A percentile compares a stretch with the other conserved stretches of the same genome.
These are phyloP conservation scores for Pseudoneurospora amorphoporcata DNA, from an alignment of 495 filamentous ascomycete species.

Conservation along the genomic window DNA sequence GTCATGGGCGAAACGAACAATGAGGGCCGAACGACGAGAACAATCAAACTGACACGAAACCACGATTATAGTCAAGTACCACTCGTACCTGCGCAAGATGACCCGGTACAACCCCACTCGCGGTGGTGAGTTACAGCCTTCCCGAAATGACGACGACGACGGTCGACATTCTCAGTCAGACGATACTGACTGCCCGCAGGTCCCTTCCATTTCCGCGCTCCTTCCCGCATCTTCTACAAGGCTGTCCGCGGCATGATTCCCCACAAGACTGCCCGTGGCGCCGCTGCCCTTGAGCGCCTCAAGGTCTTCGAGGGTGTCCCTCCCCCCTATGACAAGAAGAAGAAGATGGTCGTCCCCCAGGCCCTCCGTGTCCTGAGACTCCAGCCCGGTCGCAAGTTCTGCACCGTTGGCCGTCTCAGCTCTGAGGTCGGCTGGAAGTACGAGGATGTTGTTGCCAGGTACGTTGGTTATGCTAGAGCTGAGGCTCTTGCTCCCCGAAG, in stretches of 20 bases:
- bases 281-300: conserved; percentile 90
- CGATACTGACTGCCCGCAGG: conserved; percentile 46
- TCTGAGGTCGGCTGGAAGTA: conserved; percentile 99
- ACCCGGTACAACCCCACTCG: conserved; percentile 98
- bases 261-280: conserved; percentile 97
- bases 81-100: conserved; percentile 98
- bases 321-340: conserved; percentile 98
- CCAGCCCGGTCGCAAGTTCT: conserved; percentile 98
- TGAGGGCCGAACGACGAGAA: conserved; percentile 5
- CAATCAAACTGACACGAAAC: conserved; percentile 18
- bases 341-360: conserved; percentile 98
- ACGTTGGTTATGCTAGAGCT: conserved; percentile 30
- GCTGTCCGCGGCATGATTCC: conserved; percentile 99
- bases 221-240: conserved; percentile 99
- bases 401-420: conserved; percentile 92
- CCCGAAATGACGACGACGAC: background rate
- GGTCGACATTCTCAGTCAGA: conserved; percentile 5
- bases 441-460: conserved; percentile 96
- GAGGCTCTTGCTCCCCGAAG: background rate
- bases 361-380: conserved; percentile 87
- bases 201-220: conserved; percentile 99
- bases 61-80: conserved; percentile 84
- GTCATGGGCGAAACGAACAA: background rate
- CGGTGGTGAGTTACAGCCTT: conserved; percentile 56
- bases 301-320: conserved; percentile 99